Base-by-base conservation (phyloP, 2,329 filamentous ascomycete species). In the Cladosporium sp. region DNA sequence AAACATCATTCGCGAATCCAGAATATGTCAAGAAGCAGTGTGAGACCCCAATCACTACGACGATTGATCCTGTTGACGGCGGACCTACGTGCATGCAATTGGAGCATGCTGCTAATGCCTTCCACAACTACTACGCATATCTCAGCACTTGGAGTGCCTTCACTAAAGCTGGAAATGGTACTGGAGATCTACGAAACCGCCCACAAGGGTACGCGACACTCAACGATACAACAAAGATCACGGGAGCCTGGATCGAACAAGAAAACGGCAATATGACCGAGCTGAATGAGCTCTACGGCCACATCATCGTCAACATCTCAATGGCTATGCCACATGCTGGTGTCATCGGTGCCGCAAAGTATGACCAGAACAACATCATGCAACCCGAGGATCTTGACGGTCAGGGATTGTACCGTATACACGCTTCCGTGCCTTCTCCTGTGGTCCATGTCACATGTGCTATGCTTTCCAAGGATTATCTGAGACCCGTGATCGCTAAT, bases 241-340 rank as follows among this genome's bases (percentile, higher is more conserved):
- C 79, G 1, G 88, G 87, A 0, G 82, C 86, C 1, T 95, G 91
- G 91, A 87, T 93, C 49, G 62, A 65, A 44, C 52, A 59, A 34
- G 52, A 65, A 52, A 78, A 82, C 38, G 84, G 87, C 15, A 81
- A 91, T 65, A 83, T 88, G 21, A 81, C 82, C 0, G 75, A 79
- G 3, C 78, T 82, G 0, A 89, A 83, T 3, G 74, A 81, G 5
- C 73, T 81, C 11, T 75, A 86, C 63, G 78, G 80, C 0, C 82
- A 90, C 28, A 82, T 90, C 41, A 80, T 94, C 71, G 91, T 93
- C 74, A 93, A 93, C 69, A 86, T 92, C 28, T 91, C 89, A 0
- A 82, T 93, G 70, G 90, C 90, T 0, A 89, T 93, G 85, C 92
- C 92, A 0, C 92, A 95, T 71, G 82, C 87, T 0, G 87, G 88